These are phyloP conservation scores for Psilocybe azurescens DNA, from an alignment of 768 basidiomycete species.

Conservation along the genomic window DNA sequence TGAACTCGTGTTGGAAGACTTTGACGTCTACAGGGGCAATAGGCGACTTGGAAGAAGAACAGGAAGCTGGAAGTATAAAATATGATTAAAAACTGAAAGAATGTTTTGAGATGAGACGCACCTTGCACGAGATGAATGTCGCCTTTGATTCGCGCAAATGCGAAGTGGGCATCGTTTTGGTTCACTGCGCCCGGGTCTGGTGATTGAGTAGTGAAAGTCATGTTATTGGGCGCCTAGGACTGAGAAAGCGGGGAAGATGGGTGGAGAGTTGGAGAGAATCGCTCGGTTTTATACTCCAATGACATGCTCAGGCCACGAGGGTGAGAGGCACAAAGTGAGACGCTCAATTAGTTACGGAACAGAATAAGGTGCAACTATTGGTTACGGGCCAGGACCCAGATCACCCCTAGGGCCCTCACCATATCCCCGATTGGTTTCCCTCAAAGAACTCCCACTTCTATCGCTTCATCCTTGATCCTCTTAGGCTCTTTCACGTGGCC, in stretches of 20 bases:
- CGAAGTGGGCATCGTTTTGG: conserved; percentile 42
- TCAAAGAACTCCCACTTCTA: neutral
- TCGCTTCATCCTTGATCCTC: conserved; percentile 12
- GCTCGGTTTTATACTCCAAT: conserved; percentile 37
- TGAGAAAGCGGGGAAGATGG: neutral
- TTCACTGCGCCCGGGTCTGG: conserved; percentile 4
- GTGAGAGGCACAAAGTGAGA: conserved; percentile 27
- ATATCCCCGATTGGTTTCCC: neutral
- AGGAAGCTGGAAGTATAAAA: conserved; percentile 34
- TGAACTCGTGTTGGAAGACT: conserved; percentile 65
- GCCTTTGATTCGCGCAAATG: conserved; percentile 62
- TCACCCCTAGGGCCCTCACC: conserved; percentile 4
- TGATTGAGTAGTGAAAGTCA: conserved; percentile 9
- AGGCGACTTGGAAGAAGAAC: conserved; percentile 45
- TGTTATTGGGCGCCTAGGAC: neutral
- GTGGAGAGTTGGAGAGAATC: neutral
- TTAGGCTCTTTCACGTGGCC: conserved; percentile 6
- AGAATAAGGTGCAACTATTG: conserved; percentile 18
- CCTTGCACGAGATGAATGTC: conserved; percentile 68
- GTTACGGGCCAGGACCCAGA: conserved; percentile 1
- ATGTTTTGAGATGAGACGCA: conserved; percentile 41
- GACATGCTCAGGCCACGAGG: conserved; percentile 47
- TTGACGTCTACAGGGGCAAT: conserved; percentile 54
- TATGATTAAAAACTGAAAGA: conserved; percentile 3
- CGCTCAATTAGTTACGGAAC: conserved; percentile 28